phyloP scores from a whole-genome alignment of 495 filamentous ascomycete species.

The Hypoxylon lienhwacheense region DNA sequence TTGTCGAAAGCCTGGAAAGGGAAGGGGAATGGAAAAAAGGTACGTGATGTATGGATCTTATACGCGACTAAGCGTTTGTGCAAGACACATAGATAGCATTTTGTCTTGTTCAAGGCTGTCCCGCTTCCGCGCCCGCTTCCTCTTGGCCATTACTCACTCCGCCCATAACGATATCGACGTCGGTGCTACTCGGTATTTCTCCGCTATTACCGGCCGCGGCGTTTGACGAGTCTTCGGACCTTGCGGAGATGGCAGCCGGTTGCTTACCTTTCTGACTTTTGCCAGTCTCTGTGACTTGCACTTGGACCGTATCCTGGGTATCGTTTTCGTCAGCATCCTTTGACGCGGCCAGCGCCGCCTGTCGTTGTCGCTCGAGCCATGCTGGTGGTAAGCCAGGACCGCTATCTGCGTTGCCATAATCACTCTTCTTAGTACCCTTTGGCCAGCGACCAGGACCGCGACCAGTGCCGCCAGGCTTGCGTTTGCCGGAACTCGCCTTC shows the following conservation, averaged over 20 bases:
- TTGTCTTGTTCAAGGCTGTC: constrained; percentile 37
- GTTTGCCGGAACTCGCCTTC: constrained; percentile 40
- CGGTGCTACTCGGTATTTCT: constrained; percentile 3
- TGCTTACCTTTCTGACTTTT: constrained; percentile 39
- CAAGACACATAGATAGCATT: neutral
- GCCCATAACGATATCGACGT: constrained; percentile 21
- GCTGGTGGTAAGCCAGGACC: constrained; percentile 57
- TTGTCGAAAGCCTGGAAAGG: too few species aligned
- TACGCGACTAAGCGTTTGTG: neutral
- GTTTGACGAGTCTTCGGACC: constrained; percentile 23
- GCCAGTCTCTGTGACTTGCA: constrained; percentile 42
- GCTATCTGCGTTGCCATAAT: constrained; percentile 59
- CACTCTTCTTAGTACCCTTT: constrained; percentile 59
- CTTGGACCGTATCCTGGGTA: constrained; percentile 46
- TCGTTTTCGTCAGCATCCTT: constrained; percentile 38
- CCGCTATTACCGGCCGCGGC: constrained; percentile 8
- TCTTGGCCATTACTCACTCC: constrained; percentile 24
- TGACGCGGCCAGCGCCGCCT: constrained; percentile 22
- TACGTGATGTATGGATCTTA: too few species aligned
- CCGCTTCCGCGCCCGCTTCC: constrained; percentile 34
- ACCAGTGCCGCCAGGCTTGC: constrained; percentile 57
- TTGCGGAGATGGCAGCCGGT: constrained; percentile 27
- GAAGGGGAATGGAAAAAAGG: too few species aligned
- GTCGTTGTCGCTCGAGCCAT: constrained; percentile 43
- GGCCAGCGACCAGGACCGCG: constrained; percentile 56